Percentiles rank a stretch among this genome's conserved stretches.
Conservation (phyloP, 805 yeast genomes). For the Cyberlindnera xylosilytica region DNA sequence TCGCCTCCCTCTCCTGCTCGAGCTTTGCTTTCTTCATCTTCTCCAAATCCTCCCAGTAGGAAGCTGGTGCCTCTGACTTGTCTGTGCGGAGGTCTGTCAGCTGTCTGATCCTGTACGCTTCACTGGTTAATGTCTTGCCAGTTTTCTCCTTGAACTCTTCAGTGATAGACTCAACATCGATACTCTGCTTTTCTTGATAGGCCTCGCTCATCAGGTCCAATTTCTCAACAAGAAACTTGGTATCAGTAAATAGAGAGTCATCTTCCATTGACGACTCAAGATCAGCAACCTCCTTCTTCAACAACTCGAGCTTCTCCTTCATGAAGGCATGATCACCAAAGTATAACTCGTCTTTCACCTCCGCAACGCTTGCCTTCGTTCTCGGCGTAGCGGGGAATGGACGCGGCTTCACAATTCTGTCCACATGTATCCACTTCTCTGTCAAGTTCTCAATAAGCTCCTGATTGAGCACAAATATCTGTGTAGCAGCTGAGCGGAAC, state of each 20-base stretch:
- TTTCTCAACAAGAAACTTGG: constrained; percentile 7
- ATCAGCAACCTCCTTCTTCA: constrained; percentile 21
- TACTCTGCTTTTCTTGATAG: constrained; percentile 2
- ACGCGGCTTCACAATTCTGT: constrained; percentile 42
- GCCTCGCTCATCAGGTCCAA: constrained; percentile 13
- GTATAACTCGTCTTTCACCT: constrained; percentile 22
- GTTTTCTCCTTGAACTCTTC: constrained; percentile 7
- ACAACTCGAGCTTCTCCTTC: constrained; percentile 19
- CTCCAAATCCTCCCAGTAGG: constrained; percentile 25
- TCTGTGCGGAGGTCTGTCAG: constrained; percentile 17
- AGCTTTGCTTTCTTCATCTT: constrained; percentile 8
- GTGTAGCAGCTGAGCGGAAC: constrained; percentile 43
- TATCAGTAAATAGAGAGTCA: constrained; percentile 4
- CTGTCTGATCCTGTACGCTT: constrained; percentile 10
- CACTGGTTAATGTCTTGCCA: constrained; percentile 5
- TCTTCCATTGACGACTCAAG: constrained; percentile 7
- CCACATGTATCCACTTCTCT: constrained; percentile 42
- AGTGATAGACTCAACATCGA: constrained; percentile 7
- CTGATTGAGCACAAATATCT: constrained; percentile 44
- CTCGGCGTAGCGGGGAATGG: constrained; percentile 22
- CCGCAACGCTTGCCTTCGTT: constrained; percentile 15
- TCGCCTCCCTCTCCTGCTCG: constrained; percentile 11
- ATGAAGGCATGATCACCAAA: constrained; percentile 25
- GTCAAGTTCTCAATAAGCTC: constrained; percentile 47
- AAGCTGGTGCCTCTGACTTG: constrained; percentile 22